Base-by-base conservation (phyloP, 2,329 filamentous ascomycete genomes). In the Aphanoascus verrucosus region DNA sequence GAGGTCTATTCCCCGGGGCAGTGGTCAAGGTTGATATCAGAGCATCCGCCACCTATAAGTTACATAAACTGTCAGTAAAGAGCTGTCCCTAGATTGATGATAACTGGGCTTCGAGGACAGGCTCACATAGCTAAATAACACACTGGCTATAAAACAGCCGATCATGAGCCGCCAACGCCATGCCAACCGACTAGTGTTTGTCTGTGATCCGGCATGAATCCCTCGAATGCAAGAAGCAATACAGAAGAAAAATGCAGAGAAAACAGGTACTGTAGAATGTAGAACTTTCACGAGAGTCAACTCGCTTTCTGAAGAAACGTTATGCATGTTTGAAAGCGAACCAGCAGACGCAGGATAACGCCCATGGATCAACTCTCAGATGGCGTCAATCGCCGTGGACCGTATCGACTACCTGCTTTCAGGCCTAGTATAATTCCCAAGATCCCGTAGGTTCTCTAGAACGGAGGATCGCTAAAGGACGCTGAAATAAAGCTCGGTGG, bases 241-340 rank as follows among this genome's bases (percentile, higher is more conserved):
- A 49, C 77, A 64, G 64, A 82, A 85, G 66, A 79, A 84, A 52
- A 72, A 46, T 60, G 83, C 82, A 55, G 82, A 66, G 17, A 72
- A 55, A 8, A 76, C 71, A 9, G 83, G 81, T n/a, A 60, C 15
- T 15, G 54, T 48, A 11, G 54, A 52, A 32, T 57, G 54, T 19
- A 61, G 37, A 35, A 43, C 34, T 47, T 49, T 49, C 38, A 58
- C 44, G 23, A 50, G 45, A 14, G 34, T 31, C 14, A 54, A 34
- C 38, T 48, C 48, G 28, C 40, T 23, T n/a, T 31, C 44, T 37
- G 48, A 35, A 9, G 42, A n/a, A 6, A 50, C 40, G n/a, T 9
- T n/a, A n/a, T 44, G 35, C 56, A 57, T 57, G 20, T 17, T 38
- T 34, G 20, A 31, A 20, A 11, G 11, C 9, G 43, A 28, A 31